Conservation (phyloP, 148 eudicot genomes). For the Fagopyrum homotropicum region DNA sequence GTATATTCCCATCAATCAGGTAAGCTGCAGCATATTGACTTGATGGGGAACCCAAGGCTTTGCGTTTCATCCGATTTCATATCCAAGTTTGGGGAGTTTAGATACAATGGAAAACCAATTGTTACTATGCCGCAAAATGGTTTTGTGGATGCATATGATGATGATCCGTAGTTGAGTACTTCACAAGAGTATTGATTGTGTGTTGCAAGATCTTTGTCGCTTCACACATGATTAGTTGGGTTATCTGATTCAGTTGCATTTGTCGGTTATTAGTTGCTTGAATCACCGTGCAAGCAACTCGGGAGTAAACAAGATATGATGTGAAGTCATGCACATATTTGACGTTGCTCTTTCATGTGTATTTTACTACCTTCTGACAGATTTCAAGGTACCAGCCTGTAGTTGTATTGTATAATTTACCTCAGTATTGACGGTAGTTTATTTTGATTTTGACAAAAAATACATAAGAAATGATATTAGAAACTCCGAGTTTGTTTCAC, state of each 20-base stretch:
- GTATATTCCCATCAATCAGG: slow-evolving; percentile 36
- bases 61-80: slow-evolving; percentile 22
- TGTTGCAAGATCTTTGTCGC: not conserved
- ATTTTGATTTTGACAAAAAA: no score
- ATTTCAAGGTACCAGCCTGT: not conserved
- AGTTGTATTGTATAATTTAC: not conserved
- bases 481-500: no score
- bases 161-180: slow-evolving; percentile 49
- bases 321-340: not conserved
- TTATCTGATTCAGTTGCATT: no score
- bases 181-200: not conserved
- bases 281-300: no score
- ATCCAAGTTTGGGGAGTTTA: slow-evolving; percentile 44
- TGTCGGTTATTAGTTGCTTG: not conserved
- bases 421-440: not conserved
- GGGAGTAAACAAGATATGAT: no score
- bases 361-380: not conserved
- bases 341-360: not conserved
- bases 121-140: slow-evolving; percentile 27
- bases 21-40: slow-evolving; percentile 60
- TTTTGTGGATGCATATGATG: slow-evolving; percentile 47
- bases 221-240: not conserved
- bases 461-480: no score
- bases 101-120: slow-evolving; percentile 41
- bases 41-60: slow-evolving; percentile 54